phyloP scores from a whole-genome alignment of 768 basidiomycete genomes.

The Baorangia bicolor region DNA sequence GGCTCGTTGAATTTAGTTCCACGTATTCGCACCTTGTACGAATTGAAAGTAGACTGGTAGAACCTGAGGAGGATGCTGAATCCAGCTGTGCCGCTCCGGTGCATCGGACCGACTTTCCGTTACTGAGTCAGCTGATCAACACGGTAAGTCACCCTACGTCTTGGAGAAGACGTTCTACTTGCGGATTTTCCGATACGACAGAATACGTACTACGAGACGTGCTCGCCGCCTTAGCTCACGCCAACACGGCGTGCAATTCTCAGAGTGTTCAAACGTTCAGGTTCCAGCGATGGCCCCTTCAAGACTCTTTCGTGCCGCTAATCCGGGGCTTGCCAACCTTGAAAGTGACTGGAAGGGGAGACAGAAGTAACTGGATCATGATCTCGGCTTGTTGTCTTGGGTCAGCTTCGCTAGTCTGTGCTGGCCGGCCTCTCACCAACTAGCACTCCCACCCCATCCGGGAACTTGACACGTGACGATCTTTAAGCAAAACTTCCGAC shows the following conservation, averaged over 20 bases:
- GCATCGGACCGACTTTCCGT: neutral
- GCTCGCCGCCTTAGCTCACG: neutral
- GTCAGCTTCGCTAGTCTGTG: neutral
- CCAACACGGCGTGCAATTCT: neutral
- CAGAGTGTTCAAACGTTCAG: neutral
- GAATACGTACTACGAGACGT: neutral
- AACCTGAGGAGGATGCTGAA: neutral
- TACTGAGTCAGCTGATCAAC: neutral
- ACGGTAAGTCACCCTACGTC: too few species aligned
- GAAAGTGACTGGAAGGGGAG: neutral
- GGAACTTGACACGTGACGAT: neutral
- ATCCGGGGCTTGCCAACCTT: neutral
- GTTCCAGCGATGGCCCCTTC: neutral
- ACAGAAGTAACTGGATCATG: neutral
- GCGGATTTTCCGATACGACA: neutral
- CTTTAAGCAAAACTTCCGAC: neutral
- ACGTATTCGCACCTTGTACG: neutral
- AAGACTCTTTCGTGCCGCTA: neutral
- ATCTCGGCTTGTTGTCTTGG: neutral
- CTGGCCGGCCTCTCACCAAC: neutral
- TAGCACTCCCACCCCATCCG: neutral
- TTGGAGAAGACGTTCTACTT: neutral
- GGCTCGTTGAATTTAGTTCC: neutral
- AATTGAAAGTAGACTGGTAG: neutral
- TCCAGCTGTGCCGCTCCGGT: neutral